phyloP scores from a whole-genome alignment of 768 basidiomycete species.

The Pseudohyphozyma bogoriensis region DNA sequence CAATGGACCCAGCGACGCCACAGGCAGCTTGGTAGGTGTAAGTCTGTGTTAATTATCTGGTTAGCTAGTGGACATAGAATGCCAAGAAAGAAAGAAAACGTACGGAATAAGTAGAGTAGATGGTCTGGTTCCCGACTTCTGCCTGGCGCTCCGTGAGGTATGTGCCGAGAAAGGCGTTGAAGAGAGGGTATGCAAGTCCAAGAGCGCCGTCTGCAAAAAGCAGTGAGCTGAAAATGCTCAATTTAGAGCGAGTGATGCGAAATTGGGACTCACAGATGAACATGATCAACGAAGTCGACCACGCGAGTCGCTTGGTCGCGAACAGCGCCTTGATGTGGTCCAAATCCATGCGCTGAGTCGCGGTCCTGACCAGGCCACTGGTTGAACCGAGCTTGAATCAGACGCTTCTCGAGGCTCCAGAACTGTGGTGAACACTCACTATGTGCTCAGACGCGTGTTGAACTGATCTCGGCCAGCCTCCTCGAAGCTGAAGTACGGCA shows the following conservation, averaged over 20 bases:
- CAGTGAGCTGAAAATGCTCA: background rate
- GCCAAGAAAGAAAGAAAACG: background rate
- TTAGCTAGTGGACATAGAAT: background rate
- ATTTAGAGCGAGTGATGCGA: slow-evolving; percentile 41
- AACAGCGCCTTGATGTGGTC: slow-evolving; percentile 47
- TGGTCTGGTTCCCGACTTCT: background rate
- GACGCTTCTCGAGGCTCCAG: background rate
- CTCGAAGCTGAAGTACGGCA: slow-evolving; percentile 12
- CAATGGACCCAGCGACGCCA: background rate
- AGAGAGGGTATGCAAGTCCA: slow-evolving; percentile 43
- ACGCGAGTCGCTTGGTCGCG: slow-evolving; percentile 42
- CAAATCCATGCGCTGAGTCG: background rate
- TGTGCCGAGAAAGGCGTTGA: slow-evolving; percentile 47
- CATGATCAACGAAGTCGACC: slow-evolving; percentile 47
- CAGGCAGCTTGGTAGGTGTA: slow-evolving; percentile 8
- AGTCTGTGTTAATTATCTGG: background rate
- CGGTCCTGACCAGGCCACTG: background rate
- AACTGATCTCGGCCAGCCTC: slow-evolving; percentile 6
- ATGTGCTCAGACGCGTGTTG: background rate
- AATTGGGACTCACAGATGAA: slow-evolving; percentile 48
- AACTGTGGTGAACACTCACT: background rate
- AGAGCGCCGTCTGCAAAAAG: background rate
- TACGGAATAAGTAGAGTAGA: background rate
- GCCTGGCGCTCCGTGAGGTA: slow-evolving; percentile 38
- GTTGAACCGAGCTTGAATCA: background rate